Evolutionary conservation across 352 stramenopile genomes (phyloP).

Genomic region (Aphanomyces euteiches): DNA sequence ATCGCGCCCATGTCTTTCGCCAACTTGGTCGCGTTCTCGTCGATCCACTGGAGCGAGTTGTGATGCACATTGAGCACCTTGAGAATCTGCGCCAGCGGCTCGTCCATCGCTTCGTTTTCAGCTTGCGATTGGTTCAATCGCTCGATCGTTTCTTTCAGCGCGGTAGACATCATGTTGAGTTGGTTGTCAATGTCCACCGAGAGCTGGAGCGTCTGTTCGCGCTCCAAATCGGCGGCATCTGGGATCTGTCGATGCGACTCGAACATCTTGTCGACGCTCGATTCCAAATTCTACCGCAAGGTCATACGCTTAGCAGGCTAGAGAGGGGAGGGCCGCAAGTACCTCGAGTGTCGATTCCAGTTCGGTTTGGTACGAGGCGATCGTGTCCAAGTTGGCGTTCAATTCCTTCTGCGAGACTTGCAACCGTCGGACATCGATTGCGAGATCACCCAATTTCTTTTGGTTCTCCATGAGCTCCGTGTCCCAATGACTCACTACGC

Average conservation of each 20-base stretch:
- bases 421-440: constrained; percentile 76
- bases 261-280: constrained; percentile 88
- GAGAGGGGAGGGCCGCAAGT: constrained; percentile 19
- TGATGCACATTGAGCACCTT: constrained; percentile 88
- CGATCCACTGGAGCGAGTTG: constrained; percentile 84
- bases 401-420: constrained; percentile 84
- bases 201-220: constrained; percentile 80
- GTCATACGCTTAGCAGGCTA: neutral
- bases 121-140: constrained; percentile 82
- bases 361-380: constrained; percentile 86
- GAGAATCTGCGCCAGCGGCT: constrained; percentile 84
- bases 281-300: constrained; percentile 67
- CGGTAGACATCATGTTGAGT: constrained; percentile 82
- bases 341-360: constrained; percentile 86
- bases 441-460: constrained; percentile 77
- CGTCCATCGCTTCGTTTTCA: constrained; percentile 61
- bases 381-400: constrained; percentile 82
- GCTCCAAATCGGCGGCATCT: constrained; percentile 77
- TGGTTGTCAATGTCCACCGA: constrained; percentile 84
- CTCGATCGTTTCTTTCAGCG: constrained; percentile 82
- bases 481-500: constrained; percentile 79
- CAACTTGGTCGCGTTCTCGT: constrained; percentile 52
- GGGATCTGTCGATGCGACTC: constrained; percentile 82
- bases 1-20: constrained; percentile 26
- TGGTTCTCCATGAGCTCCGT: constrained; percentile 81